Percentiles rank a stretch among this genome's conserved stretches.
Conservation (phyloP, 192 early-diverging fungal species). For the Backusella liffmaniae region DNA sequence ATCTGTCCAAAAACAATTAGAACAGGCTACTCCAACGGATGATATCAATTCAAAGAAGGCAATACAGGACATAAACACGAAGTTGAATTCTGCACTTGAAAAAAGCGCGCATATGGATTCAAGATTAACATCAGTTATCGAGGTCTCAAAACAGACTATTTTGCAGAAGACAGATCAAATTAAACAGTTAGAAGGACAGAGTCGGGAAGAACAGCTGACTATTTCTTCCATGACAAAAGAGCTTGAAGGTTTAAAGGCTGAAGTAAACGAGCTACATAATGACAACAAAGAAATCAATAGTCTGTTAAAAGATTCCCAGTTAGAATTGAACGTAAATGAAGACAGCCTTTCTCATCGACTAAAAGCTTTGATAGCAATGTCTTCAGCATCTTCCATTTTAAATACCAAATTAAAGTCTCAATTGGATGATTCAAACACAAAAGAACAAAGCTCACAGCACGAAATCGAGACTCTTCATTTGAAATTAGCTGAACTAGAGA, state of each 20-base stretch:
- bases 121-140: not conserved
- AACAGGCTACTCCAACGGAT: not conserved
- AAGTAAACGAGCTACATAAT: not conserved
- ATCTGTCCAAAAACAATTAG: conserved; percentile 9
- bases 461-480: not conserved
- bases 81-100: not conserved
- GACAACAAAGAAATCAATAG: not conserved
- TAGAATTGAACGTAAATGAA: not conserved
- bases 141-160: not conserved
- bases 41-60: not conserved
- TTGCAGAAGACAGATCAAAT: not conserved
- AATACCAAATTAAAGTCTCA: not conserved
- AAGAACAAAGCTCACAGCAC: not conserved
- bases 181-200: not conserved
- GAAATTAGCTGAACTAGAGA: not conserved
- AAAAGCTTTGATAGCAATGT: not conserved
- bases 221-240: not conserved
- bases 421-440: not conserved
- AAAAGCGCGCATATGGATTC: not conserved
- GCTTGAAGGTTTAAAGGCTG: not conserved
- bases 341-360: not conserved
- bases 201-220: not conserved
- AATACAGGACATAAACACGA: not conserved
- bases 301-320: not conserved
- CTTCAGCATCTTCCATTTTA: not conserved